Evolutionary conservation across 2,329 filamentous ascomycete species (phyloP).

Genomic region (Nothophaeocryptopus gaeumannii): DNA sequence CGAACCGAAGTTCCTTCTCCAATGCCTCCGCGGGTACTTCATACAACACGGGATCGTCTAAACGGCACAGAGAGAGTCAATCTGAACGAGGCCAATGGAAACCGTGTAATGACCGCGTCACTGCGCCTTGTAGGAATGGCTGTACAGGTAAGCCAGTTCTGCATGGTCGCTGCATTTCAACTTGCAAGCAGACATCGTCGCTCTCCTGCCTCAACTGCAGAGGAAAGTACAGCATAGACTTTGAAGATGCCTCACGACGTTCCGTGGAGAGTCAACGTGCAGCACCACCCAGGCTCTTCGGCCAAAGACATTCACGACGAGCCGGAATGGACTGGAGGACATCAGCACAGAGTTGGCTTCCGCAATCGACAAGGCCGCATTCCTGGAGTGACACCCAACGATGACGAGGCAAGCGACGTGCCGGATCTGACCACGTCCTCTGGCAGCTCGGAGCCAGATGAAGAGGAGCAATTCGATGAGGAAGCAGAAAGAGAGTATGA

Average conservation of each 20-base stretch:
- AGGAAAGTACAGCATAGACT: too few relatives aligned
- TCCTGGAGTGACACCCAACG: slow-evolving; percentile 7
- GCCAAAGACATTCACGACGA: slow-evolving; percentile 7
- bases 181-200: too few relatives aligned
- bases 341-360: slow-evolving; percentile 12
- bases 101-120: too few relatives aligned
- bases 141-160: too few relatives aligned
- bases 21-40: too few relatives aligned
- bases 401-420: slow-evolving; percentile 3
- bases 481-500: slow-evolving; percentile 29
- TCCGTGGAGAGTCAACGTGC: slow-evolving; percentile 27
- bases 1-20: too few relatives aligned
- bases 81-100: too few relatives aligned
- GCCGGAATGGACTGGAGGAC: slow-evolving; percentile 8
- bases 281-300: slow-evolving; percentile 9
- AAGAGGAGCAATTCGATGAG: slow-evolving; percentile 24
- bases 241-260: slow-evolving; percentile 30
- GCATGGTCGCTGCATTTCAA: too few relatives aligned
- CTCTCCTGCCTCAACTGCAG: too few relatives aligned
- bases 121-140: too few relatives aligned
- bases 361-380: slow-evolving; percentile 6
- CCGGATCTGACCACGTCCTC: slow-evolving; percentile 4
- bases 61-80: too few relatives aligned
- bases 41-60: too few relatives aligned
- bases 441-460: slow-evolving; percentile 3